Evolutionary conservation across 805 yeast species (phyloP).

Genomic region (Candida sanyiensis): DNA sequence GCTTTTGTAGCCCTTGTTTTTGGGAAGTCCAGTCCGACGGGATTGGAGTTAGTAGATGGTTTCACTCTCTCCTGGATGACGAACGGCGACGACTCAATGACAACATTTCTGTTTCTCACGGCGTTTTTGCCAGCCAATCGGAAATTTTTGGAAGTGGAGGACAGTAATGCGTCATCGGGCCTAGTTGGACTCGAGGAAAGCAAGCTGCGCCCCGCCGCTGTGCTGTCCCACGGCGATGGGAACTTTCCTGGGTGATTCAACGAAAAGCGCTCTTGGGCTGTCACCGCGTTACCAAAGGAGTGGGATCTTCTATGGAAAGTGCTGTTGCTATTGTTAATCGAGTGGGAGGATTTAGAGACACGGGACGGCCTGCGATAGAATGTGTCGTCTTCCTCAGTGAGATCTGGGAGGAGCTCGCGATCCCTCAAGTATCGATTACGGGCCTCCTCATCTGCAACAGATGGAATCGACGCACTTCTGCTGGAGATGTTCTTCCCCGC

Average conservation of each 20-base stretch:
- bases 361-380: conserved; percentile 2
- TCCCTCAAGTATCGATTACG: conserved; percentile 13
- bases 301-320: conserved; percentile 6
- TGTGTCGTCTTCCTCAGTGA: conserved; percentile 3
- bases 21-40: not conserved
- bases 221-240: conserved; percentile 19
- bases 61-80: conserved; percentile 5
- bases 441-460: conserved; percentile 1
- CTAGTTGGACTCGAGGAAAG: conserved; percentile 7
- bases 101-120: conserved; percentile 5
- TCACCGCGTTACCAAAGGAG: conserved; percentile 5
- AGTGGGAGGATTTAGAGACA: too few species aligned
- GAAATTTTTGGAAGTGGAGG: conserved; percentile 13
- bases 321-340: too few species aligned
- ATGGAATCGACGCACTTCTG: too few species aligned
- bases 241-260: conserved; percentile 24
- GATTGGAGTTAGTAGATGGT: too few species aligned
- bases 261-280: conserved; percentile 4
- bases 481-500: not conserved
- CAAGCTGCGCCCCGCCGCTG: not conserved
- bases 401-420: conserved; percentile 18
- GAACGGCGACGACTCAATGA: conserved; percentile 12
- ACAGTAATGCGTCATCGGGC: conserved; percentile 1
- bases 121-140: conserved; percentile 7
- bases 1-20: not conserved